These are phyloP conservation scores for Leptosphaerulina australis DNA, from an alignment of 2,329 filamentous ascomycete genomes.

Conservation along the genomic window DNA sequence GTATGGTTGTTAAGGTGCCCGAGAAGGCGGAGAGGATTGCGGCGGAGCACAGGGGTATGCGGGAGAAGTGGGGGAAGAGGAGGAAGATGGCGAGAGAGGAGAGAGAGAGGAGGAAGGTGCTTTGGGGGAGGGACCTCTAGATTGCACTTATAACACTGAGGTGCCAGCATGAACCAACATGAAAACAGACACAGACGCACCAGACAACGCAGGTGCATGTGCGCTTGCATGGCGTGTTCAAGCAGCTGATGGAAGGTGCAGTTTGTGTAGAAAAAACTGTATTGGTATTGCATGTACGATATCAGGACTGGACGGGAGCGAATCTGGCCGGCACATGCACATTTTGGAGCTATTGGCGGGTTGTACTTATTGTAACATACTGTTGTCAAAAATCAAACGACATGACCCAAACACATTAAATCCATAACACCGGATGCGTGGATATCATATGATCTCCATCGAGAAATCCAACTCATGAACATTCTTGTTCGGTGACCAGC, in stretches of 20 bases:
- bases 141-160: too few relatives aligned
- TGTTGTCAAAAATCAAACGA: slow-evolving; percentile 4
- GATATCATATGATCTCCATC: too few relatives aligned
- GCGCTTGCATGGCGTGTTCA: too few relatives aligned
- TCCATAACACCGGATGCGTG: too few relatives aligned
- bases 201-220: too few relatives aligned
- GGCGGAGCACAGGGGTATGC: slow-evolving; percentile 60
- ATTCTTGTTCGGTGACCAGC: too few relatives aligned
- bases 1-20: slow-evolving; percentile 59
- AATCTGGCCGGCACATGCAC: slow-evolving; percentile 12
- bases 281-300: slow-evolving; percentile 17
- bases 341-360: slow-evolving; percentile 13
- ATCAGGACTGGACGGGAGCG: neutral
- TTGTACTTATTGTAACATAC: slow-evolving; percentile 16
- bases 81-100: slow-evolving; percentile 67
- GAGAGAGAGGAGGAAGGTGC: slow-evolving; percentile 62
- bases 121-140: slow-evolving; percentile 66
- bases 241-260: too few relatives aligned
- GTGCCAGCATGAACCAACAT: too few relatives aligned
- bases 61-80: slow-evolving; percentile 65
- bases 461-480: too few relatives aligned
- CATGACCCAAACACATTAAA: neutral
- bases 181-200: too few relatives aligned
- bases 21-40: slow-evolving; percentile 51
- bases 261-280: slow-evolving; percentile 13